A percentile compares a stretch with the other conserved stretches of the same genome.
phyloP scores from a whole-genome alignment of 352 stramenopile species.

The Globisporangium takayamanum region DNA sequence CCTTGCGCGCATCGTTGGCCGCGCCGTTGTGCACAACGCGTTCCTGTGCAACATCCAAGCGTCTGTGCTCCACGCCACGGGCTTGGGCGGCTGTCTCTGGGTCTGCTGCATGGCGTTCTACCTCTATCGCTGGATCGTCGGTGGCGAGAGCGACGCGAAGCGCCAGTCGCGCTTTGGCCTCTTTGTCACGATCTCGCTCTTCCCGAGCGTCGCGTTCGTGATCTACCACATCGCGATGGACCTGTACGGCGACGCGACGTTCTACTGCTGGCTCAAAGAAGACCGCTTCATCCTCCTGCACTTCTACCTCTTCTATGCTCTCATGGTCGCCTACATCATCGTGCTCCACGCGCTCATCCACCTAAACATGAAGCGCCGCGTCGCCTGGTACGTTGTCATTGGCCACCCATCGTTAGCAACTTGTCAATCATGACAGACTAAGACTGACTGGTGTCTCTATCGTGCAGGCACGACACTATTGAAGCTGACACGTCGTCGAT shows the following conservation, averaged over 20 bases:
- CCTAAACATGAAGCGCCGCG: conserved; percentile 56
- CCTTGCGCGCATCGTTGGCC: conserved; percentile 46
- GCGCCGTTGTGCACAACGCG: conserved; percentile 30
- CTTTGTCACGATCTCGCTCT: conserved; percentile 48
- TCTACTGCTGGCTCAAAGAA: conserved; percentile 78
- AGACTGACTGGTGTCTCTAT: background rate
- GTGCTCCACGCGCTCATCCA: conserved; percentile 56
- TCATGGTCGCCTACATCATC: conserved; percentile 70
- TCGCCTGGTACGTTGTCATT: conserved; percentile 26
- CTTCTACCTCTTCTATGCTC: conserved; percentile 69
- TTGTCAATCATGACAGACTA: background rate
- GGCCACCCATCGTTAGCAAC: background rate
- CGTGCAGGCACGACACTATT: conserved; percentile 44
- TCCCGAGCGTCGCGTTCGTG: conserved; percentile 40
- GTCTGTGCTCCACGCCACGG: conserved; percentile 42
- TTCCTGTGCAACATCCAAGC: conserved; percentile 51
- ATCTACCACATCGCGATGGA: conserved; percentile 56
- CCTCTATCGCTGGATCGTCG: conserved; percentile 74
- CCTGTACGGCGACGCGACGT: conserved; percentile 70
- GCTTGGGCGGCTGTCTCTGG: conserved; percentile 61
- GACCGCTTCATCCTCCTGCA: conserved; percentile 62
- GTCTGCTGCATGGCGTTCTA: conserved; percentile 79
- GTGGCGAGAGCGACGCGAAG: conserved; percentile 62
- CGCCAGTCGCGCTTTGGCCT: conserved; percentile 44
- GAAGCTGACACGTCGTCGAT: conserved; percentile 60